Percentiles rank a stretch among this genome's conserved stretches.
Conservation (phyloP, 352 stramenopile genomes). For the Pythium aphanidermatum region DNA sequence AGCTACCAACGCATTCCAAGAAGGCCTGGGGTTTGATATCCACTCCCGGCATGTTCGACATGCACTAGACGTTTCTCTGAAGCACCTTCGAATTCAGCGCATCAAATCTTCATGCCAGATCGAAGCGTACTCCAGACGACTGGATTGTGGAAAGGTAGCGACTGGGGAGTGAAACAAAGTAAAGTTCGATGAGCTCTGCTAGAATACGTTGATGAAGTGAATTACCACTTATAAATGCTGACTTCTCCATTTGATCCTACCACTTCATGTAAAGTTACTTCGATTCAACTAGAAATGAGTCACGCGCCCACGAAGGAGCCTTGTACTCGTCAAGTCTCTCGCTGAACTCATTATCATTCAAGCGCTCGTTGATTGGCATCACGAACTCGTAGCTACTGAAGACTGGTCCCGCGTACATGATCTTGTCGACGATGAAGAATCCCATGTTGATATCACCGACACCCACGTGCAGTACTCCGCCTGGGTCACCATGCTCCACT, state of each 20-base stretch:
- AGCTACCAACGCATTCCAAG: constrained; percentile 50
- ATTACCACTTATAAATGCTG: too few species aligned
- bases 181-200: too few species aligned
- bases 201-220: too few species aligned
- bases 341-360: constrained; percentile 24
- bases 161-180: too few species aligned
- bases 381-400: constrained; percentile 37
- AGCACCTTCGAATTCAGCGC: constrained; percentile 6
- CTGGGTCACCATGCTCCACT: constrained; percentile 22
- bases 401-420: constrained; percentile 29
- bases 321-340: constrained; percentile 1
- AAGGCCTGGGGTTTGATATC: constrained; percentile 56
- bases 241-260: too few species aligned
- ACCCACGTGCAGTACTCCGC: constrained; percentile 25
- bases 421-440: constrained; percentile 24
- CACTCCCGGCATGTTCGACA: constrained; percentile 51
- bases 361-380: constrained; percentile 21
- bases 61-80: constrained; percentile 43
- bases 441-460: constrained; percentile 23
- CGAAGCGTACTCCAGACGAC: neutral
- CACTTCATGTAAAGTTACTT: too few species aligned
- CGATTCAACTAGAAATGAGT: constrained; percentile 18
- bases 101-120: neutral
- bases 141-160: too few species aligned
- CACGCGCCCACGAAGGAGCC: constrained; percentile 12